These are phyloP conservation scores for Rubroshorea leprosula DNA, from an alignment of 345 rosid species.

Conservation along the genomic window DNA sequence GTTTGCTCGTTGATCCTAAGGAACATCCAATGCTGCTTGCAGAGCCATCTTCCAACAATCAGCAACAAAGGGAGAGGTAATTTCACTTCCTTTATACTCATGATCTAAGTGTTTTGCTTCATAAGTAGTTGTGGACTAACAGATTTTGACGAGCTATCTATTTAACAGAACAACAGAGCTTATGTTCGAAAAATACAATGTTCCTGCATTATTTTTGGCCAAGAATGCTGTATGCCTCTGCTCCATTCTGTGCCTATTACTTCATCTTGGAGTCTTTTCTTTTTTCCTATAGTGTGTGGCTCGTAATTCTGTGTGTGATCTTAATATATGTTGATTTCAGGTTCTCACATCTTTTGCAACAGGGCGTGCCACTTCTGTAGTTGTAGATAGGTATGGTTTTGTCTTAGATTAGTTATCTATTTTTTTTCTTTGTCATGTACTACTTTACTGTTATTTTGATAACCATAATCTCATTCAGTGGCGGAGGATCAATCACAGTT, in stretches of 20 bases:
- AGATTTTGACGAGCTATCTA: constrained; percentile 1
- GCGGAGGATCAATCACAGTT: constrained; percentile 96
- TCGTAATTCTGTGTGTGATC: constrained; percentile 13
- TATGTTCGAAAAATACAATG: constrained; percentile 94
- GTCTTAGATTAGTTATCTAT: background rate
- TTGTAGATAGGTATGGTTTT: constrained; percentile 68
- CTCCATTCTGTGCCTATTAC: constrained; percentile 5
- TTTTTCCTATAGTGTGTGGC: background rate
- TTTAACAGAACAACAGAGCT: constrained; percentile 53
- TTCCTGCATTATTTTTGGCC: constrained; percentile 96
- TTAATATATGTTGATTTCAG: constrained; percentile 35
- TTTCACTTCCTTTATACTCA: no score
- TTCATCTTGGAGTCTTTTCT: background rate
- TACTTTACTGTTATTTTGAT: constrained; percentile 1
- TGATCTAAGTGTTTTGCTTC: background rate
- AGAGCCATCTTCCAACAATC: constrained; percentile 83
- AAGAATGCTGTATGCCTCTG: constrained; percentile 84
- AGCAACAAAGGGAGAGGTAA: constrained; percentile 92
- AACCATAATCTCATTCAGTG: constrained; percentile 40
- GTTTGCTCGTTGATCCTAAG: constrained; percentile 76
- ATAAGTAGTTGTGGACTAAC: background rate
- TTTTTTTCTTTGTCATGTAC: background rate
- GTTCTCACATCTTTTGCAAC: constrained; percentile 97
- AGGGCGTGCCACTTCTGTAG: constrained; percentile 97
- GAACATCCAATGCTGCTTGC: constrained; percentile 98